These are phyloP conservation scores for Conticribra guillardii DNA, from an alignment of 108 stramenopile species.

Conservation along the genomic window DNA sequence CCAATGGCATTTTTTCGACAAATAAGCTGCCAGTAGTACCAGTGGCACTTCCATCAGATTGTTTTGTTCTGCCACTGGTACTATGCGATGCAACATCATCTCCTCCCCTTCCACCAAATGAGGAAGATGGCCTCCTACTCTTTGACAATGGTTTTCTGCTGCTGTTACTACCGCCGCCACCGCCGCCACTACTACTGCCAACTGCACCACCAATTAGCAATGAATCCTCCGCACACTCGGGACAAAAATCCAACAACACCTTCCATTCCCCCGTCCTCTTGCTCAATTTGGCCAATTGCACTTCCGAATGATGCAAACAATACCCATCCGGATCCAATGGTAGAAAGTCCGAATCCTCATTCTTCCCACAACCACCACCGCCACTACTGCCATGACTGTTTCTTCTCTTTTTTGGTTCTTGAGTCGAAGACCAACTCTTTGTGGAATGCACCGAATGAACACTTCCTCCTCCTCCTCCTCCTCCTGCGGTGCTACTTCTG, in stretches of 20 bases:
- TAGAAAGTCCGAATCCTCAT: constrained; percentile 20
- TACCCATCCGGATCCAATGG: constrained; percentile 31
- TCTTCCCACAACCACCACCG: too few relatives aligned
- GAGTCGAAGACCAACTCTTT: background rate
- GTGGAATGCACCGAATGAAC: too few relatives aligned
- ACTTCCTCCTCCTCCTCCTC: too few relatives aligned
- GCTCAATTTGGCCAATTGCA: constrained; percentile 21
- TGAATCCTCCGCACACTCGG: constrained; percentile 1
- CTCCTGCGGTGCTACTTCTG: too few relatives aligned
- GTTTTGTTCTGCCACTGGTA: too few relatives aligned
- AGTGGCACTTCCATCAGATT: too few relatives aligned
- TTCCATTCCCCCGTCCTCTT: constrained; percentile 28
- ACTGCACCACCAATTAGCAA: constrained; percentile 11
- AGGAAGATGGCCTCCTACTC: background rate
- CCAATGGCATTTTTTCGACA: constrained; percentile 20
- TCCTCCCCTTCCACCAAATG: background rate
- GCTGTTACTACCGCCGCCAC: background rate
- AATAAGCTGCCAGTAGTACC: too few relatives aligned
- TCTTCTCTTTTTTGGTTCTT: constrained; percentile 8
- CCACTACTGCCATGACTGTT: too few relatives aligned
- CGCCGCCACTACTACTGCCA: background rate
- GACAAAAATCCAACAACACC: constrained; percentile 32
- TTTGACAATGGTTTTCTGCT: too few relatives aligned
- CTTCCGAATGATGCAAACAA: constrained; percentile 30
- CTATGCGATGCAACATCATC: background rate